Conservation (phyloP, 2,329 filamentous ascomycete genomes). For the Emergomyces africanus region DNA sequence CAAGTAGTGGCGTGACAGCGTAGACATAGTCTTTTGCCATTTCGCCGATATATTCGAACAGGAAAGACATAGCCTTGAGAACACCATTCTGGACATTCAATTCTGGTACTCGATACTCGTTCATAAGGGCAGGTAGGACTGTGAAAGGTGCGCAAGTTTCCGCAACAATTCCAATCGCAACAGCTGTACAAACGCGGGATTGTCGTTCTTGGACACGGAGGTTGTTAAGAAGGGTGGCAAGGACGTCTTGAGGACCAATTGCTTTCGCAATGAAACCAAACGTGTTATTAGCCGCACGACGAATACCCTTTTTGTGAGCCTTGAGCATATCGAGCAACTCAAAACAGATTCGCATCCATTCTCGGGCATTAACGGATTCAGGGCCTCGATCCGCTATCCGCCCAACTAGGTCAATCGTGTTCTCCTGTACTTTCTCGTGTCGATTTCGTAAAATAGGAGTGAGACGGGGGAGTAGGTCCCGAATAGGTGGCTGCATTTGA, state of each 20-base stretch:
- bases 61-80: constrained; percentile 88
- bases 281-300: constrained; percentile 96
- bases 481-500: constrained; percentile 97
- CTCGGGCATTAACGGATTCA: constrained; percentile 88
- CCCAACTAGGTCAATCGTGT: constrained; percentile 94
- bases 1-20: constrained; percentile 85
- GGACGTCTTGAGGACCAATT: constrained; percentile 92
- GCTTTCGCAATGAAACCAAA: constrained; percentile 99
- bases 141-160: constrained; percentile 98
- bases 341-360: constrained; percentile 99
- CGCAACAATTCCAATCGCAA: constrained; percentile 95
- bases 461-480: constrained; percentile 83
- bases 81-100: constrained; percentile 99
- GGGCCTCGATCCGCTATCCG: constrained; percentile 96
- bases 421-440: constrained; percentile 98
- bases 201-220: constrained; percentile 94
- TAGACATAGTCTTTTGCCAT: constrained; percentile 99
- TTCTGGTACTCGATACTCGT: constrained; percentile 96
- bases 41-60: constrained; percentile 98
- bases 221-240: constrained; percentile 93
- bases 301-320: constrained; percentile 98
- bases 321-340: constrained; percentile 98
- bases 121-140: constrained; percentile 96
- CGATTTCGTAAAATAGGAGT: constrained; percentile 98
- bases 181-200: constrained; percentile 94